These are phyloP conservation scores for Dactylellina haptotyla DNA, from an alignment of 2,329 filamentous ascomycete genomes.

Conservation along the genomic window DNA sequence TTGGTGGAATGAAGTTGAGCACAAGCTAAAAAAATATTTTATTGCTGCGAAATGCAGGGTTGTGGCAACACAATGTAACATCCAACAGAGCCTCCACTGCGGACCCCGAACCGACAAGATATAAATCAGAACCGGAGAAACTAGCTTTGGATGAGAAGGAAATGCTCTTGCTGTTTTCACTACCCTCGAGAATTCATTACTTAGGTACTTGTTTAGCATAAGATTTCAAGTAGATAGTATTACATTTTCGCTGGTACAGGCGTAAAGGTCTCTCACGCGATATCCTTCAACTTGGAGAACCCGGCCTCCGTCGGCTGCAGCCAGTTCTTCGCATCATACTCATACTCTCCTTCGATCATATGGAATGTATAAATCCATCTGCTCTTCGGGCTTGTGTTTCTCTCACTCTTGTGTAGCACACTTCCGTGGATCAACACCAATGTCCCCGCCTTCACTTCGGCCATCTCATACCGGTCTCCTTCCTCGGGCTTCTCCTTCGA, in stretches of 20 bases:
- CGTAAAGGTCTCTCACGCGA: conserved; percentile 1
- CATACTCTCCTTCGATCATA: conserved; percentile 81
- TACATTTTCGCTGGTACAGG: background rate
- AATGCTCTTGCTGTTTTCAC: too few species aligned
- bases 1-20: conserved; percentile 30
- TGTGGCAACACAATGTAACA: conserved; percentile 32
- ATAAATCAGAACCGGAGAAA: too few species aligned
- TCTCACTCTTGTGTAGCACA: conserved; percentile 93
- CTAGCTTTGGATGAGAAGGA: too few species aligned
- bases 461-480: conserved; percentile 73
- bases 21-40: conserved; percentile 45
- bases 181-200: too few species aligned
- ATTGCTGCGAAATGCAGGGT: background rate
- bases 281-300: conserved; percentile 74
- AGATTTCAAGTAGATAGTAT: too few species aligned
- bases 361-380: conserved; percentile 89
- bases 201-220: too few species aligned
- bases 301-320: conserved; percentile 82
- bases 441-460: conserved; percentile 89
- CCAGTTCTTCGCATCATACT: conserved; percentile 91
- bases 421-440: conserved; percentile 96
- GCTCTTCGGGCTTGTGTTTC: conserved; percentile 79
- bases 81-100: conserved; percentile 2
- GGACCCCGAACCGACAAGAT: background rate
- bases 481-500: conserved; percentile 62